Conservation (phyloP, 306 rosid species). For the Luffa aegyptiaca region DNA sequence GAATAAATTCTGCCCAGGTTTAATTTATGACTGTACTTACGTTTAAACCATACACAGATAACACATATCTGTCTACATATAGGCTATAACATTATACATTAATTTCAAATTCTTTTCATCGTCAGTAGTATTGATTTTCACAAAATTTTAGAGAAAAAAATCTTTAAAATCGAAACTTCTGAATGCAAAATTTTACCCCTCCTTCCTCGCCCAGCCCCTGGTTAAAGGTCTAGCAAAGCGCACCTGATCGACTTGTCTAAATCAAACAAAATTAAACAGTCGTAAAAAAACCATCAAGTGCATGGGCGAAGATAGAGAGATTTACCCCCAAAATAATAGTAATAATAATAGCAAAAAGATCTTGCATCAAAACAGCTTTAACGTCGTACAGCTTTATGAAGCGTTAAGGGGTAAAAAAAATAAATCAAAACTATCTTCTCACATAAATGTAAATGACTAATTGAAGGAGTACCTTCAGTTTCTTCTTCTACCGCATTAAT, state of each 20-base stretch:
- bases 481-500: slow-evolving; percentile 14
- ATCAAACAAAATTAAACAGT: neutral
- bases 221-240: neutral
- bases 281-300: neutral
- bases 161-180: too few species aligned
- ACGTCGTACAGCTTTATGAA: slow-evolving; percentile 12
- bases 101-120: neutral
- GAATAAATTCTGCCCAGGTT: too few species aligned
- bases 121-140: too few species aligned
- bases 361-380: slow-evolving; percentile 7
- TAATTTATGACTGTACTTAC: too few species aligned
- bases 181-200: neutral
- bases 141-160: too few species aligned
- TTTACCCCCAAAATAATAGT: neutral
- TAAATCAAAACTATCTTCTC: slow-evolving; percentile 13
- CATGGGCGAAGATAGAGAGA: neutral
- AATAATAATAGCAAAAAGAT: slow-evolving; percentile 10
- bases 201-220: neutral
- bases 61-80: too few species aligned
- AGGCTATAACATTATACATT: too few species aligned
- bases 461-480: slow-evolving; percentile 3
- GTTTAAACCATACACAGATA: too few species aligned
- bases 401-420: neutral
- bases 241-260: neutral
- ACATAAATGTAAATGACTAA: slow-evolving; percentile 14